Evolutionary conservation across 352 stramenopile genomes (phyloP), one percentile per base, ranked within the genome.

Genomic region (Pythium graminicola): DNA sequence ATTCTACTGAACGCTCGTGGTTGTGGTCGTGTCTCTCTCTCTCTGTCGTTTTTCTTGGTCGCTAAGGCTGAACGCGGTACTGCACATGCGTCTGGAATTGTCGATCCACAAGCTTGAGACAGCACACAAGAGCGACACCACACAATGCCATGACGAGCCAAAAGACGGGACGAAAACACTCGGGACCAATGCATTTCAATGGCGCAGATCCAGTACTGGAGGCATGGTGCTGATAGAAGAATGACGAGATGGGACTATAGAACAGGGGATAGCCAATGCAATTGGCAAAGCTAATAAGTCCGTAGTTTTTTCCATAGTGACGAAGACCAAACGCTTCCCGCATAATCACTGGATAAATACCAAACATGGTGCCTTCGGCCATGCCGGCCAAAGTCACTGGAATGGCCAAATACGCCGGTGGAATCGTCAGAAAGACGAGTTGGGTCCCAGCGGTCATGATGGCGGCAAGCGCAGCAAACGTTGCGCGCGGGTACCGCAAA

Each of bases 231-330:
- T 87, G 67, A 59, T 93, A 93, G 32, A 90, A 63, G 33, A 67
- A 84, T 22, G 80, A 89, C 38, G 78, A 79, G 23, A 93, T 56
- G 10, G 82, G 82, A 40, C 80, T 86, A 41, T 80, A 81, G 51
- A 91, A 65, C 16, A 93, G 69, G 31, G 82, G 82, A 45, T 88
- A 93, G 7, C 82, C 82, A 36, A 91, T 73, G 49, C 73, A 86
- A 63, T 91, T 93, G 40, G 82, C 82, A 20, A 90, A 54, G 27
- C 78, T 89, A 44, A 93, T 57, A 39, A 90, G 69, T 6, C 82
- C 82, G 50, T 86, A 93, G 57, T 93, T 93, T 54, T 91, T 91
- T 41, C 82, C 82, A 63, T 85, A 90, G 60, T 93, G 76, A 32
- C 64, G 65, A 19, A 85, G 36, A 13, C 82, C 82, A 50, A 91